phyloP scores from a whole-genome alignment of 768 basidiomycete species.

The Trametes punicea region DNA sequence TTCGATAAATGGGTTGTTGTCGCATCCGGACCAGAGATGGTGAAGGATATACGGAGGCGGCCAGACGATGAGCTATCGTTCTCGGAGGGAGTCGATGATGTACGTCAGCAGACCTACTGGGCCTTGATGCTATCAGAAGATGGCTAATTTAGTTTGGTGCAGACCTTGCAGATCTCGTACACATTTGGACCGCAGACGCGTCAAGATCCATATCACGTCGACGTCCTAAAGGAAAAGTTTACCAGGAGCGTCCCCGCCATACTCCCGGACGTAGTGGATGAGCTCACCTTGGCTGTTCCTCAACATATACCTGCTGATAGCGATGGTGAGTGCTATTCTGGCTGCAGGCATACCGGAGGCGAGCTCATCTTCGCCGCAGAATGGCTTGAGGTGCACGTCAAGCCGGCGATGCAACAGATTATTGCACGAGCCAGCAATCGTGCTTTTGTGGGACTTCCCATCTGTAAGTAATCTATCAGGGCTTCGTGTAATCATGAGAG shows the following conservation, averaged over 20 bases:
- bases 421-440: constrained; percentile 30
- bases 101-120: constrained; percentile 15
- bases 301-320: constrained; percentile 28
- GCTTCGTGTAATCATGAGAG: too few species aligned
- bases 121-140: background rate
- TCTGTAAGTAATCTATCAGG: constrained; percentile 31
- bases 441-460: constrained; percentile 32
- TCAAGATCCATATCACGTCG: constrained; percentile 23
- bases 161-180: constrained; percentile 29
- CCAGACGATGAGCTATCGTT: constrained; percentile 45
- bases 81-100: constrained; percentile 38
- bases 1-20: constrained; percentile 46
- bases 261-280: constrained; percentile 25
- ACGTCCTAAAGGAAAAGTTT: constrained; percentile 25
- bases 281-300: constrained; percentile 24
- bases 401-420: constrained; percentile 24
- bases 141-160: background rate
- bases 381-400: constrained; percentile 23
- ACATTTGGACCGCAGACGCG: constrained; percentile 30
- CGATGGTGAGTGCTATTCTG: constrained; percentile 5
- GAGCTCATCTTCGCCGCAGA: constrained; percentile 7
- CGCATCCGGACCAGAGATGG: constrained; percentile 38
- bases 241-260: constrained; percentile 24
- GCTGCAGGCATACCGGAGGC: background rate
- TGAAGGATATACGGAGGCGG: constrained; percentile 51